Evolutionary conservation across 73 alveolate genomes (phyloP).

Genomic region (Tetrahymena thermophila): DNA sequence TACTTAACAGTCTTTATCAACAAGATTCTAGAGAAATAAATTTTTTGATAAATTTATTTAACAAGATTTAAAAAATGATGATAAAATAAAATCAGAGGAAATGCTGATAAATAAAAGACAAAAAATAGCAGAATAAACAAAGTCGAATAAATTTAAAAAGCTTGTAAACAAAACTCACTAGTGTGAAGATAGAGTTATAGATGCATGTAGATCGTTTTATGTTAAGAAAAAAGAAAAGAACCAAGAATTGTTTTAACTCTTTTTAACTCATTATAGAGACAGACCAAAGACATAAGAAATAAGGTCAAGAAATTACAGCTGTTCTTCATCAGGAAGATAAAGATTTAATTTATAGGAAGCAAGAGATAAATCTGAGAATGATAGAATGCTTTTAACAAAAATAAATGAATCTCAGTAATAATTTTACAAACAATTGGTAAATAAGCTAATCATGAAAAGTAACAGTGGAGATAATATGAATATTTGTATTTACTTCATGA

Average conservation of each 20-base stretch:
- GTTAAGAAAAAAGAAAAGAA: background rate
- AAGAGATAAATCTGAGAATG: background rate
- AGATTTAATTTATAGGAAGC: background rate
- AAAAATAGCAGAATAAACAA: background rate
- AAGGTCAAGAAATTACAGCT: background rate
- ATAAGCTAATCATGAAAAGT: background rate
- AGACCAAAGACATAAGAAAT: background rate
- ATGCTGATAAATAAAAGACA: background rate
- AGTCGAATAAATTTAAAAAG: background rate
- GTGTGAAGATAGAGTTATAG: background rate
- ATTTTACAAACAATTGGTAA: background rate
- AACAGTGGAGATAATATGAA: background rate
- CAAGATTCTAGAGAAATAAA: background rate
- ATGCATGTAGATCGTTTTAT: background rate
- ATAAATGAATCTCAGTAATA: background rate
- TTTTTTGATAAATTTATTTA: background rate
- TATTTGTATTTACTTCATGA: background rate
- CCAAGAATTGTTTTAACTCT: background rate
- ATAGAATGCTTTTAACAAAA: background rate
- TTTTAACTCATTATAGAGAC: background rate
- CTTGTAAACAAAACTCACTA: background rate
- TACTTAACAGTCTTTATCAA: background rate
- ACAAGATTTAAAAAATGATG: background rate
- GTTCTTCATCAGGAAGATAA: background rate
- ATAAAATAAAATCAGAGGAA: background rate